Evolutionary conservation across 1,284 basidiomycete species (phyloP), one percentile per base, ranked within the genome.

Genomic region (Gastroboletus turbinatus): DNA sequence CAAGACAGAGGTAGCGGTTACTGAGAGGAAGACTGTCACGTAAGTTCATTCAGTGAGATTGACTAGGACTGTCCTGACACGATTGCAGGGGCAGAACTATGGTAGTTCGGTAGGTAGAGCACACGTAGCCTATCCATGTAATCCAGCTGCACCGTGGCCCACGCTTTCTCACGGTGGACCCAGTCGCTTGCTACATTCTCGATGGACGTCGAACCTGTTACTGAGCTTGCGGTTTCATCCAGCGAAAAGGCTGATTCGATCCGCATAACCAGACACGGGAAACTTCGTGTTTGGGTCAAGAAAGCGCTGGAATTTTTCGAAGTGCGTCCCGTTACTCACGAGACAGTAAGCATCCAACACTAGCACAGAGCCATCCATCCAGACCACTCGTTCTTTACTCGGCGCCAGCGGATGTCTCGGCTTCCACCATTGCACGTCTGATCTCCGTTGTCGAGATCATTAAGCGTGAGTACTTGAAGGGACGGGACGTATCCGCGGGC

Each of bases 1-100:
- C n/a, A 99, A 99, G 82, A 92, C 92, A 35, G 97, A 99, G 75
- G 84, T 85, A 10, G 88, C 86, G 2, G 81, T 83, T 9, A 84
- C 83, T 29, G 95, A 98, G 72, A 83, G 92, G 68, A 98, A 94
- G 83, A 99, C 97, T 19, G 94, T 91, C 27, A 94, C 79, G 92
- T 93, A 67, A 58, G 87, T 80, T 23, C 33, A 23, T 52, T 52
- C 40, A 21, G 52, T 19, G 23, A 52, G 43, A 49, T 47, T 50
- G 52, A 40, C 35, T 30, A 10, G 52, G 4, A 38, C 43, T 50
- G 35, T 58, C 29, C 58, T 65, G 43, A 67, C 46, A 9, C 32
- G 27, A 32, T 42, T 33, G 16, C 60, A 83, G 82, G 58, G 82
- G 82, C 46, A 76, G 82, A 62, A 84, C 82, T 11, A 73, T 84